Percentiles rank a stretch among this genome's conserved stretches.
Conservation (phyloP, 371 early-diverging fungal genomes). For the Funneliformis caledonium region DNA sequence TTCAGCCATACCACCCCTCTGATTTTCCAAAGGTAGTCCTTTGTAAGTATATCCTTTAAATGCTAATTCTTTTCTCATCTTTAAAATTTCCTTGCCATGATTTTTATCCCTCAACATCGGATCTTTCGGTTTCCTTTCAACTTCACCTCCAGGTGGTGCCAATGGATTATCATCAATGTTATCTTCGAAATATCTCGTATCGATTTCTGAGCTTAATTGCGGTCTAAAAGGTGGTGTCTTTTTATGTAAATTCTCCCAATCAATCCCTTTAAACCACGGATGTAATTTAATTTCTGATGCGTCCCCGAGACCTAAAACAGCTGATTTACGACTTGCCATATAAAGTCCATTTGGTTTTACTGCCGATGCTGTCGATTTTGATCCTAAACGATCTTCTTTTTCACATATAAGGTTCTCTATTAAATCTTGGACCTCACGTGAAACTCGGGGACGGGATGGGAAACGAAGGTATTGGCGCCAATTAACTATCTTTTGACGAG, state of each 20-base stretch:
- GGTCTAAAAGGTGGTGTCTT: constrained; percentile 71
- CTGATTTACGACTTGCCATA: constrained; percentile 43
- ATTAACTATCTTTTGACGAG: constrained; percentile 66
- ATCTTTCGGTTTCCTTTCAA: constrained; percentile 47
- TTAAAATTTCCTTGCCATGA: constrained; percentile 53
- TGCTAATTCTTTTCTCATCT: constrained; percentile 62
- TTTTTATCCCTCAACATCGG: constrained; percentile 48
- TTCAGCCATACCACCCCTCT: constrained; percentile 38
- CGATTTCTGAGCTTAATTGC: constrained; percentile 52
- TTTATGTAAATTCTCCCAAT: constrained; percentile 70
- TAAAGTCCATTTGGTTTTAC: constrained; percentile 58
- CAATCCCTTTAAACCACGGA: constrained; percentile 75
- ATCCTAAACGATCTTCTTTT: constrained; percentile 53
- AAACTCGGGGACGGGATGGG: constrained; percentile 55
- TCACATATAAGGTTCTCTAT: constrained; percentile 59
- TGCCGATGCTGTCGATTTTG: constrained; percentile 39
- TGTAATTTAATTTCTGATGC: constrained; percentile 66
- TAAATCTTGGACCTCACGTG: constrained; percentile 57
- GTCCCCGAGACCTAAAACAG: not conserved
- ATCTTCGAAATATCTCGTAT: constrained; percentile 66
- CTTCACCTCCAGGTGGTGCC: constrained; percentile 48
- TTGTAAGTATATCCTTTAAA: constrained; percentile 68
- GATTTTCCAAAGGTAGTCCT: constrained; percentile 45
- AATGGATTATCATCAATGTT: constrained; percentile 60
- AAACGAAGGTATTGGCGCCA: constrained; percentile 58